phyloP scores from a whole-genome alignment of 768 basidiomycete species.

The Pleurotus tuoliensis region DNA sequence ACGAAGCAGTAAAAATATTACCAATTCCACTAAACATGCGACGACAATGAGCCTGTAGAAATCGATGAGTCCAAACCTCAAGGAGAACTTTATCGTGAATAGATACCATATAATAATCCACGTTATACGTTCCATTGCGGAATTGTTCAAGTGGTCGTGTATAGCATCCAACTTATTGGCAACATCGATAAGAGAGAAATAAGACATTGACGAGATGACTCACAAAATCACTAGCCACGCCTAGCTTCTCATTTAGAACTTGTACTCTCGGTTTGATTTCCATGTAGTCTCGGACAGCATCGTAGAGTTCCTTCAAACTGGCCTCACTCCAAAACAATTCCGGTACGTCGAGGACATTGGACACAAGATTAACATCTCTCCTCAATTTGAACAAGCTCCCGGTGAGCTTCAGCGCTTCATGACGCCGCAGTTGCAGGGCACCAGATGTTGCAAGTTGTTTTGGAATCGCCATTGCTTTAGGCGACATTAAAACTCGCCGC shows the following conservation, averaged over 20 bases:
- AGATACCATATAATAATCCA: conserved; percentile 45
- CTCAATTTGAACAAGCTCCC: conserved; percentile 84
- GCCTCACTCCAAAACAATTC: conserved; percentile 96
- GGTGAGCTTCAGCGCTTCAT: conserved; percentile 83
- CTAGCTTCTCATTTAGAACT: conserved; percentile 84
- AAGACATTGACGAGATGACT: conserved; percentile 23
- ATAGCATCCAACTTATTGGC: conserved; percentile 76
- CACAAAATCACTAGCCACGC: conserved; percentile 85
- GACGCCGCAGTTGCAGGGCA: conserved; percentile 67
- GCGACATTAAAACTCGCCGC: conserved; percentile 72
- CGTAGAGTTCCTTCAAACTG: conserved; percentile 83
- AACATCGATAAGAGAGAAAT: not conserved
- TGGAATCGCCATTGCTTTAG: conserved; percentile 77
- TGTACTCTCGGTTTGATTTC: conserved; percentile 83
- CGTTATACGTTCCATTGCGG: conserved; percentile 88
- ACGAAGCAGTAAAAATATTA: conserved; percentile 19
- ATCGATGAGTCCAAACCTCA: conserved; percentile 12
- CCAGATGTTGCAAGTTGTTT: conserved; percentile 78
- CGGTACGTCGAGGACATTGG: conserved; percentile 87
- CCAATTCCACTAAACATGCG: conserved; percentile 85
- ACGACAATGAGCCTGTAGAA: conserved; percentile 77
- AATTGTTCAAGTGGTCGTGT: conserved; percentile 89
- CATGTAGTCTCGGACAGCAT: conserved; percentile 92
- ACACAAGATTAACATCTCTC: conserved; percentile 86
- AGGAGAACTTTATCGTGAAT: not conserved